Evolutionary conservation across 164 flowering plant species (phyloP), one percentile per base, ranked within the genome.

Genomic region (Aristolochia fimbriata): DNA sequence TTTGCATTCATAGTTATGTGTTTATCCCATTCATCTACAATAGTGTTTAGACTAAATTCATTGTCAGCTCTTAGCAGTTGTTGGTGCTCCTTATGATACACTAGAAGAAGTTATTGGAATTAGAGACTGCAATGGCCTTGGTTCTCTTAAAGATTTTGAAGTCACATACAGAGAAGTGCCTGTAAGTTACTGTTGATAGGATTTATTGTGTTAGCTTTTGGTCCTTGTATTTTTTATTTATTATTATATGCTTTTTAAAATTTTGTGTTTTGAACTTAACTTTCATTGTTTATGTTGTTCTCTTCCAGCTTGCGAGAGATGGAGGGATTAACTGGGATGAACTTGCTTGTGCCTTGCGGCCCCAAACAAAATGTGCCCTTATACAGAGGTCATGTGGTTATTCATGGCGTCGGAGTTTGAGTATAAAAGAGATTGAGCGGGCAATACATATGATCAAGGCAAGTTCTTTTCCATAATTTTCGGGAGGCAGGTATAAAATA

Each of bases 321-420:
- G 89, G 94, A 51, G 88, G 94, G 19, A 79, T 89, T 64, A 79
- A 83, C 70, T 90, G 91, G 91, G 72, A 66, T 66, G 76, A 81
- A 62, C 82, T 87, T 58, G 52, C 51, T 49, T 33, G 47, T 60
- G 83, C 91, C 61, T 20, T 87, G 71, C 78, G 64, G 68, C 83
- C 91, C 64, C 67, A 81, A 61, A 90, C 92, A 61, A 87, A 78
- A 76, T 85, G 97, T 77, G 92, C 97, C 19, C 80, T 87, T 58
- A 87, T 90, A 70, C 97, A 85, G 73, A 76, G 97, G 61, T 89
- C 97, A 23, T 87, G 97, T 75, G 92, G 94, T 59, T 90, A 90
- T 77, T 85, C 97, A 61, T 90, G 97, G 94, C 86, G 90, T 21
- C 68, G 57, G 31, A 85, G 94, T 76, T 77, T 89, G 70, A 81